These are phyloP conservation scores for Cudoniella acicularis DNA, from an alignment of 495 filamentous ascomycete genomes.

Conservation along the genomic window DNA sequence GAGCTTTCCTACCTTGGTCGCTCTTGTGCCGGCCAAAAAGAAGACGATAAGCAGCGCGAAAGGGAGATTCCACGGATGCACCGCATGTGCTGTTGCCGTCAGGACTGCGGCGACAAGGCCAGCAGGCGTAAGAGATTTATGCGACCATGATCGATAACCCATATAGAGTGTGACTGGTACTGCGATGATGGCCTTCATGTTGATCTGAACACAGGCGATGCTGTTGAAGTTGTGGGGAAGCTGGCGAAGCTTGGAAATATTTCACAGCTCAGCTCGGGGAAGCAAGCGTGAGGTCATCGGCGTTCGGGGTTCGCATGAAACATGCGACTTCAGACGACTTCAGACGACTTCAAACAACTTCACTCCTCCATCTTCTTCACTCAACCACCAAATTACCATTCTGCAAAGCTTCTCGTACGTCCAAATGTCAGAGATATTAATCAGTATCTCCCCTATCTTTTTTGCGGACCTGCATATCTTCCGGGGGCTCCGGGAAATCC, in stretches of 20 bases:
- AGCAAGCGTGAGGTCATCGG: neutral
- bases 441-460: too few species aligned
- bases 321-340: too few species aligned
- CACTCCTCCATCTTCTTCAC: too few species aligned
- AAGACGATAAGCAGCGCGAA: conserved; percentile 81
- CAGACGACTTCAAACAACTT: too few species aligned
- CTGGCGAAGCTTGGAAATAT: neutral
- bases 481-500: too few species aligned
- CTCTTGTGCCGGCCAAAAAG: conserved; percentile 78
- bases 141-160: conserved; percentile 64
- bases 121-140: conserved; percentile 70
- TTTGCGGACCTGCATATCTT: too few species aligned
- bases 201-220: neutral
- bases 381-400: too few species aligned
- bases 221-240: neutral
- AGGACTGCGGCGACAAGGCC: conserved; percentile 64
- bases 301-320: neutral
- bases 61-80: conserved; percentile 88
- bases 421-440: too few species aligned
- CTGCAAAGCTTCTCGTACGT: too few species aligned
- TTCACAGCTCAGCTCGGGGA: neutral
- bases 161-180: conserved; percentile 60
- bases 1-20: conserved; percentile 63
- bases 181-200: conserved; percentile 70
- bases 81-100: conserved; percentile 75